Evolutionary conservation across 331 rosid species (phyloP), one percentile per base, ranked within the genome.

Genomic region (Erythrophleum ivorense): DNA sequence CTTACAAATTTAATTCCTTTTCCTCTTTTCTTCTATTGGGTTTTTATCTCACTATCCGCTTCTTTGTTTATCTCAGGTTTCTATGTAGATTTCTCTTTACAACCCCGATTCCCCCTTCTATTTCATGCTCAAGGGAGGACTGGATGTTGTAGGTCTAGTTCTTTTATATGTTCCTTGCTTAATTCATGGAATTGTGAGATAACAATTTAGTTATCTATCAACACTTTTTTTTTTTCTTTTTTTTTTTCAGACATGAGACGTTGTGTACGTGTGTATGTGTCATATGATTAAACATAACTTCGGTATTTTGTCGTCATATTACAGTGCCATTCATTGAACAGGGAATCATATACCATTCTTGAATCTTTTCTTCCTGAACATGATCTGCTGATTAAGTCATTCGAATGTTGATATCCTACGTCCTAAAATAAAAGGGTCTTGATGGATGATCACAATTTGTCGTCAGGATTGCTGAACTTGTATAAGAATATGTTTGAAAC

Each of bases 271-370:
- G 10, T 60, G 9, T 2, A 40, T 14, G 57, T 19, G 81, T 49
- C 71, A n/a, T 57, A n/a, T 2, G 33, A 45, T 59, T 63, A 21
- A 41, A 45, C 29, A 24, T 24, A 15, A 69, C 57, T 82, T 78
- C 57, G 8, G 70, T 68, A 34, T 75, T 58, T 74, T 62, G 19
- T 48, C 52, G 33, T 71, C 48, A 49, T 80, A 86, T 82, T 75
- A 63, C 48, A 3, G 3, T 41, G 31, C 16, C 29, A 24, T 66
- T 67, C 50, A 67, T 57, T 67, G 19, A 76, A 68, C 36, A 40
- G 34, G 54, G 34, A 45, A 24, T 45, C 41, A 6, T 16, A 2
- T 13, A 16, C 9, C 14, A 67, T 52, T 43, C 24, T 9, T 12
- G 3, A 5, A 5, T 71, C 1, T 54, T 71, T 60, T 2, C 33